phyloP scores from a whole-genome alignment of 73 alveolate genomes.

The Symbiodinium natans region DNA sequence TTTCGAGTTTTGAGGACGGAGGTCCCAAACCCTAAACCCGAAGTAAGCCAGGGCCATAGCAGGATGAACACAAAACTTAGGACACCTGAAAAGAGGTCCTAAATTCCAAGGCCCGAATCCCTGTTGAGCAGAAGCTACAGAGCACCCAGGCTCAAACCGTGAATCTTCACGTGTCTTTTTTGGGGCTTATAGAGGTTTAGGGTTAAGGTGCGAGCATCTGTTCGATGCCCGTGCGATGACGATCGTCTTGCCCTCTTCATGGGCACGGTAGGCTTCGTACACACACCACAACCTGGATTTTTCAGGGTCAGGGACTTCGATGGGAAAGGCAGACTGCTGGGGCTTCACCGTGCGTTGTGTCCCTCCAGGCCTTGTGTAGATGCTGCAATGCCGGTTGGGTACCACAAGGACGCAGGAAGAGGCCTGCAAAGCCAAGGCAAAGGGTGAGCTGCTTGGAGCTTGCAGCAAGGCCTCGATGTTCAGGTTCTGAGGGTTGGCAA shows the following conservation, averaged over 20 bases:
- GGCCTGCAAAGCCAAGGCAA: constrained; percentile 14
- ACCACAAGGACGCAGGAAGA: background rate
- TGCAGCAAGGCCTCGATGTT: background rate
- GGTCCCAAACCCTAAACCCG: background rate
- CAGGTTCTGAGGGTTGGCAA: constrained; percentile 8
- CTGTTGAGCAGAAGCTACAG: background rate
- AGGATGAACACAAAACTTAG: background rate
- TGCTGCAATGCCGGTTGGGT: constrained; percentile 14
- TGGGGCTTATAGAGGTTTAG: background rate
- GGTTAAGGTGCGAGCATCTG: background rate
- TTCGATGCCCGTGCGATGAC: background rate
- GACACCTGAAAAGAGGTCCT: background rate
- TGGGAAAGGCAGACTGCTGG: background rate
- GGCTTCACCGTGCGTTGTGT: background rate
- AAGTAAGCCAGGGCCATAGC: background rate
- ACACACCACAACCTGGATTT: background rate
- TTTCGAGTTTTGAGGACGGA: background rate
- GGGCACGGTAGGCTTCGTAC: constrained; percentile 20
- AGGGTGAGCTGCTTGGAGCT: constrained; percentile 4
- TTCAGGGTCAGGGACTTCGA: background rate
- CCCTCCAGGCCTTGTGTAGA: background rate
- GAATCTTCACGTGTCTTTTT: background rate
- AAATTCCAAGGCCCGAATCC: background rate
- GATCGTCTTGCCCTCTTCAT: background rate
- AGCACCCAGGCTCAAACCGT: background rate